Evolutionary conservation across 495 filamentous ascomycete genomes (phyloP), one percentile per base, ranked within the genome.

Genomic region (Penicillium roqueforti): DNA sequence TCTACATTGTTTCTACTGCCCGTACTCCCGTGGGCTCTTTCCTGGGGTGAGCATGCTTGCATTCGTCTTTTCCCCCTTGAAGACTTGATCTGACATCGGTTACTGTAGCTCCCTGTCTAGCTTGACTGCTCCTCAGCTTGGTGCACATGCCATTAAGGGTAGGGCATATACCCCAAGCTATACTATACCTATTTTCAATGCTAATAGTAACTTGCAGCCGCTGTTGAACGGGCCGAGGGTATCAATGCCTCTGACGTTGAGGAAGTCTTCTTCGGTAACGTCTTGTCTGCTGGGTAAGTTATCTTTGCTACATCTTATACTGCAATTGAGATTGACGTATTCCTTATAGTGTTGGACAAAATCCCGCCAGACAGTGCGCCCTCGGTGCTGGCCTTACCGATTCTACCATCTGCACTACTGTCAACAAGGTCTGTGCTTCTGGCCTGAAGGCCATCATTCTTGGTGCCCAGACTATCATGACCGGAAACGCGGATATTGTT

Each of bases 381-480:
- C 78, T 98, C 63, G 79, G 82, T 60, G 93, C 91, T 58, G 93
- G 93, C 45, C 86, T 98, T 51, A 69, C 80, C 3, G 76, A 93
- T 16, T 77, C 80, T 13, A 88, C 86, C 47, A 83, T 96, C 63
- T 88, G 85, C 75, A 97, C 95, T 38, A 95, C 91, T 26, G 81
- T 98, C 53, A 98, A 97, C 85, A 98, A 98, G 76, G 93, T 98
- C 63, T 98, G 93, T 80, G 93, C 93, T 52, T 96, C 91, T 42
- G 83, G 84, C 38, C 65, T 96, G 63, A 98, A 98, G 76, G 91
- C 93, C 55, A 86, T 97, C 71, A 92, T 96, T 58, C 81, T 98
- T 51, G 95, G 87, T 46, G 87, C 93, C 23, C 93, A 97, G 76
- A 96, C 91, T 56, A 97, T 98, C 70, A 91, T 96, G 63, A 95